phyloP scores from a whole-genome alignment of 306 rosid species.

The Inga laurina region DNA sequence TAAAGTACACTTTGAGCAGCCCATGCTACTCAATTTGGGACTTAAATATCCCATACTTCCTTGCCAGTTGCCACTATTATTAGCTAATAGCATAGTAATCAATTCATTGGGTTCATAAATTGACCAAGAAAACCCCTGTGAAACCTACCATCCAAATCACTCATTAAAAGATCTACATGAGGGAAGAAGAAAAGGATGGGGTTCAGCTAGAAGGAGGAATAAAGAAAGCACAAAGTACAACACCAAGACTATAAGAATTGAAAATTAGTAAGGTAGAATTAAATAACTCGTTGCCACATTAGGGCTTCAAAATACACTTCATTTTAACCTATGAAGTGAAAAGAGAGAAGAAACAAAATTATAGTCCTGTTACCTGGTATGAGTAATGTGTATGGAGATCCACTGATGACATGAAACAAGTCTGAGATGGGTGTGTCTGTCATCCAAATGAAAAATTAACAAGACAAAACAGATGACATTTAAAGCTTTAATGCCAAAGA shows the following conservation, averaged over 20 bases:
- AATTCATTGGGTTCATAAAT: constrained; percentile 19
- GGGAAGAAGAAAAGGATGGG: background rate
- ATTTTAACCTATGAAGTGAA: background rate
- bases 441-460: constrained; percentile 35
- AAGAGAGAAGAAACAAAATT: constrained; percentile 13
- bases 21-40: background rate
- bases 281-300: background rate
- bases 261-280: background rate
- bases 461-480: constrained; percentile 15
- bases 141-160: background rate
- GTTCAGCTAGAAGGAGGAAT: background rate
- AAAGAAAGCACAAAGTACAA: background rate
- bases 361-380: constrained; percentile 73
- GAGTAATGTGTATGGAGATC: constrained; percentile 99
- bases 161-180: background rate
- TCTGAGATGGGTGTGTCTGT: constrained; percentile 98
- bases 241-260: background rate
- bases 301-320: background rate
- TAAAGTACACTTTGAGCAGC: background rate
- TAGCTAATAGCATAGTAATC: background rate
- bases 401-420: constrained; percentile 99
- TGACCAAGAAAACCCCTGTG: background rate
- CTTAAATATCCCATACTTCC: background rate
- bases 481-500: constrained; percentile 16
- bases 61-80: background rate